Evolutionary conservation across 176 grass and related monocot genomes (phyloP).

Genomic region (Ananas comosus): DNA sequence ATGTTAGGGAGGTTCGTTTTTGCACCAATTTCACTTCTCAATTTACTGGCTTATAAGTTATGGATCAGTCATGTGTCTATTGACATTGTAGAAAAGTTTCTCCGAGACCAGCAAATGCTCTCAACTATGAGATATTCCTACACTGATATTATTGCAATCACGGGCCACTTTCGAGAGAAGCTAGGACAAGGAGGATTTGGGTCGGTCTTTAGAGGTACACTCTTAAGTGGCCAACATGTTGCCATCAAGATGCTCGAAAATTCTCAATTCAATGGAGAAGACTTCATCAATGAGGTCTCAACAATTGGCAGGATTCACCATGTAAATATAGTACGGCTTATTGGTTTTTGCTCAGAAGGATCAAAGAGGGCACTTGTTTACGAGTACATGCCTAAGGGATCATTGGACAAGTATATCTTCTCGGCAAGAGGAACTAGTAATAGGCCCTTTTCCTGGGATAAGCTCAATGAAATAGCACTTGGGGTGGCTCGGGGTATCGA

Average conservation of each 20-base stretch:
- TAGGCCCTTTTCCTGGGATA: constrained; percentile 15
- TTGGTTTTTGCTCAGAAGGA: constrained; percentile 26
- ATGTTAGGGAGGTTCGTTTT: background rate
- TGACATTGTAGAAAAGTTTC: constrained; percentile 27
- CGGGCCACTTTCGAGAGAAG: constrained; percentile 26
- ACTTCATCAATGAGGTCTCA: constrained; percentile 25
- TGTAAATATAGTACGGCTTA: constrained; percentile 16
- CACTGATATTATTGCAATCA: constrained; percentile 38
- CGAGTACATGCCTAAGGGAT: constrained; percentile 37
- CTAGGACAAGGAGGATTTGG: constrained; percentile 56
- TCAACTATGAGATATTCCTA: constrained; percentile 29
- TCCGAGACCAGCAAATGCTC: constrained; percentile 23
- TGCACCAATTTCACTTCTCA: background rate
- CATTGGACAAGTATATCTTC: constrained; percentile 57
- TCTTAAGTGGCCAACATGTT: constrained; percentile 10
- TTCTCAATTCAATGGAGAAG: constrained; percentile 19
- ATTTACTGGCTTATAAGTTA: constrained; percentile 17
- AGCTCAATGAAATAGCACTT: constrained; percentile 37
- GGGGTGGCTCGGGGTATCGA: constrained; percentile 38
- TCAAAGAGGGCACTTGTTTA: constrained; percentile 22
- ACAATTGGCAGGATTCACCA: constrained; percentile 19
- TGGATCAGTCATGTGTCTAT: constrained; percentile 1
- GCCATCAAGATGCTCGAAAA: constrained; percentile 20
- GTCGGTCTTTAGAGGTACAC: constrained; percentile 22
- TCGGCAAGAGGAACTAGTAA: background rate